Evolutionary conservation across 2,329 filamentous ascomycete genomes (phyloP).

Genomic region (Colletotrichum sp.): DNA sequence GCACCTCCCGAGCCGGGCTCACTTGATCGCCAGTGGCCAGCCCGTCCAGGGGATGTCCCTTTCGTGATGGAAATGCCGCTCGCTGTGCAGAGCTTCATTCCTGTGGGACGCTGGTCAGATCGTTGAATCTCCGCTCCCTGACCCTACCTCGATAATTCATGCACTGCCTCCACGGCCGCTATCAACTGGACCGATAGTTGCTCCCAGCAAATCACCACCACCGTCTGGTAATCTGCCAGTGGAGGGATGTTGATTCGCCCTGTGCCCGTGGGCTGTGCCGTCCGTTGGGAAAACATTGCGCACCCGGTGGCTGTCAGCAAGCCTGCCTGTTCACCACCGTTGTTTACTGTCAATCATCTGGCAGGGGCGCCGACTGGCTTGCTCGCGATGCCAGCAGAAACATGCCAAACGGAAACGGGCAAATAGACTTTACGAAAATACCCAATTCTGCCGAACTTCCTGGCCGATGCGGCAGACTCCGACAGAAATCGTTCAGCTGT

Average conservation of each 20-base stretch:
- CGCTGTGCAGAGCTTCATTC: neutral
- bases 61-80: neutral
- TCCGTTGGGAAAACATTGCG: neutral
- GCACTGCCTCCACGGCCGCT: conserved; percentile 15
- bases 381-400: neutral
- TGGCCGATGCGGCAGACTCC: neutral
- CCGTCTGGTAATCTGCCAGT: neutral
- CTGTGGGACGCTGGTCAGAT: neutral
- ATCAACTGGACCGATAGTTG: neutral
- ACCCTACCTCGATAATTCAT: conserved; percentile 7
- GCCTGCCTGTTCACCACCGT: neutral
- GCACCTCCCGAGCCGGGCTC: neutral
- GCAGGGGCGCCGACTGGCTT: neutral
- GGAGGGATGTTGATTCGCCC: neutral
- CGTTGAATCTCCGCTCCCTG: conserved; percentile 10
- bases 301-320: neutral
- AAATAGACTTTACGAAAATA: neutral
- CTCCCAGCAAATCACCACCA: conserved; percentile 5
- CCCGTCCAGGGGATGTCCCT: conserved; percentile 1
- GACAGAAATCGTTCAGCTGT: neutral
- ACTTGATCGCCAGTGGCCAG: neutral
- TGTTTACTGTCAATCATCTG: neutral
- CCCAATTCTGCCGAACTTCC: neutral
- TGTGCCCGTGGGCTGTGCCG: neutral
- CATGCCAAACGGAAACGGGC: neutral